Percentiles rank a stretch among this genome's conserved stretches.
Conservation (phyloP, 2,329 filamentous ascomycete species). For the Fusarium domesticum region DNA sequence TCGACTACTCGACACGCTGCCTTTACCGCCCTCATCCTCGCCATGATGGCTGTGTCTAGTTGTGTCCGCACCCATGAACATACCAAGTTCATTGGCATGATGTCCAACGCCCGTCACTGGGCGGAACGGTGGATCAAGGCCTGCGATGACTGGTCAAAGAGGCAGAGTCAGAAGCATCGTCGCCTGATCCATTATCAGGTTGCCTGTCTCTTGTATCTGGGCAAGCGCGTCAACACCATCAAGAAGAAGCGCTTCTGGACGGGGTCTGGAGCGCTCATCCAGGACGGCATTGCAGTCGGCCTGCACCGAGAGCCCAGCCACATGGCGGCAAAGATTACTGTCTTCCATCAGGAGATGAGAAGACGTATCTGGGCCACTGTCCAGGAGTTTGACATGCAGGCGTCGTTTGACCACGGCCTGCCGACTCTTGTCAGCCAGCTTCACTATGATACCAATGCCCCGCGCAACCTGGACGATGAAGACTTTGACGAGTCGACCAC, state of each 20-base stretch:
- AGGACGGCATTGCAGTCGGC: conserved; percentile 57
- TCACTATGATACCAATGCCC: conserved; percentile 53
- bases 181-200: conserved; percentile 60
- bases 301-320: conserved; percentile 58
- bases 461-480: conserved; percentile 56
- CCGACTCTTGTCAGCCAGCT: conserved; percentile 57
- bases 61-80: conserved; percentile 53
- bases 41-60: conserved; percentile 58
- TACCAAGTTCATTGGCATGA: conserved; percentile 56
- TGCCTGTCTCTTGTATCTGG: conserved; percentile 56
- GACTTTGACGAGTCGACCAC: conserved; percentile 54
- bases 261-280: conserved; percentile 52
- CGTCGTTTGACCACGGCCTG: conserved; percentile 58
- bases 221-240: conserved; percentile 59
- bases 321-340: conserved; percentile 52
- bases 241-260: conserved; percentile 66
- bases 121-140: conserved; percentile 56
- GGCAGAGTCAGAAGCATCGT: conserved; percentile 60
- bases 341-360: conserved; percentile 62
- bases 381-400: conserved; percentile 60
- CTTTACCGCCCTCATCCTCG: conserved; percentile 56
- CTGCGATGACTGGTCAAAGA: conserved; percentile 52
- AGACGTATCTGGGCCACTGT: conserved; percentile 60
- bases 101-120: conserved; percentile 53
- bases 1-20: conserved; percentile 46